Conservation (phyloP, 139 green algal genomes). For the Chlorella sp. region DNA sequence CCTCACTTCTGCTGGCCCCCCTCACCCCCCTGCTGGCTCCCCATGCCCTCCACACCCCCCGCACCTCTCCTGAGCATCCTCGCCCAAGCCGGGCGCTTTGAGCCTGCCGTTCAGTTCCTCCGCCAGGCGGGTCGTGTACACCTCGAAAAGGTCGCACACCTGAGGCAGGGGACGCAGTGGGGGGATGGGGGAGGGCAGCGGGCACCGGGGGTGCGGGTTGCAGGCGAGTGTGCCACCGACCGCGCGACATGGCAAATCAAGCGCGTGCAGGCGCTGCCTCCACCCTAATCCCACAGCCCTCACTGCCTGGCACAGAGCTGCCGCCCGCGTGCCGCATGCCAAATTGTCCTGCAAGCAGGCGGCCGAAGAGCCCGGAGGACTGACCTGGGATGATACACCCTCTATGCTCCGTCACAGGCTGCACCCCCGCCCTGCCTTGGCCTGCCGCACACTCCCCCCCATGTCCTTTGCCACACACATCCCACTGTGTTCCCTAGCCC, state of each 20-base stretch:
- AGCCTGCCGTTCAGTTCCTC: neutral
- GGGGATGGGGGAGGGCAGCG: no score
- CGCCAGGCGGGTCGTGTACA: slow-evolving; percentile 21
- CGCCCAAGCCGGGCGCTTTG: neutral
- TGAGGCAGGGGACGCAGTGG: neutral
- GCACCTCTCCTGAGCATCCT: neutral
- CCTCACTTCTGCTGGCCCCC: neutral
- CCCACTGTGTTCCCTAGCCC: no score
- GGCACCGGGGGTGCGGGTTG: no score
- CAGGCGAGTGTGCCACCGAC: neutral
- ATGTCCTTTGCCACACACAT: no score
- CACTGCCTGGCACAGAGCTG: no score
- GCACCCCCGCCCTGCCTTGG: no score
- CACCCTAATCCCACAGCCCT: no score
- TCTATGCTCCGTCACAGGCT: neutral
- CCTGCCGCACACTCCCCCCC: no score
- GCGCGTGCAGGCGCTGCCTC: neutral
- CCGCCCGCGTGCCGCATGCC: no score
- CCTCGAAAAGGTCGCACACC: neutral
- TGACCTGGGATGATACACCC: no score
- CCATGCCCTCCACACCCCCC: neutral
- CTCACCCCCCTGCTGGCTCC: neutral
- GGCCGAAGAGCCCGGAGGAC: no score
- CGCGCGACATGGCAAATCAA: neutral
- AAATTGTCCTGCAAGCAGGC: no score